A percentile compares a stretch with the other conserved stretches of the same genome.
These are phyloP conservation scores for Platanthera zijinensis DNA, from an alignment of 106 monocot genomes.

Conservation along the genomic window DNA sequence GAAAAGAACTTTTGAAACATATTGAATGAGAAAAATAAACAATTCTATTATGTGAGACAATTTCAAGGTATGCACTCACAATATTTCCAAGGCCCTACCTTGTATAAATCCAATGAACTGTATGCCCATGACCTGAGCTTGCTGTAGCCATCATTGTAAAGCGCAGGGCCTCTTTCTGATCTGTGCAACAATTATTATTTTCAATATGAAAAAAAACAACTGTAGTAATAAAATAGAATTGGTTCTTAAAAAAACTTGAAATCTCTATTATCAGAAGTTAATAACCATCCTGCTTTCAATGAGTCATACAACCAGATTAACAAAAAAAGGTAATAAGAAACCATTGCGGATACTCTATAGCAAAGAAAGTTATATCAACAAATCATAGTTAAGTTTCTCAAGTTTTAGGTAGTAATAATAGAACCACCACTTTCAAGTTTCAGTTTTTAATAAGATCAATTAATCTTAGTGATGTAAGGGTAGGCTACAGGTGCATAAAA, in stretches of 20 bases:
- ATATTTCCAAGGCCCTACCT: constrained; percentile 31
- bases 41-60: background rate
- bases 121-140: constrained; percentile 86
- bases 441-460: background rate
- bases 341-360: background rate
- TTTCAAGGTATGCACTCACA: background rate
- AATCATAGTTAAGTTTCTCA: background rate
- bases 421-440: background rate
- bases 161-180: constrained; percentile 34
- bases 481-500: too few species aligned
- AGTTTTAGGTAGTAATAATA: background rate
- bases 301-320: background rate
- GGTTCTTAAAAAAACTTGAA: background rate
- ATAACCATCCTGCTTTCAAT: background rate
- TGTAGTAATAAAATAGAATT: background rate
- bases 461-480: too few species aligned
- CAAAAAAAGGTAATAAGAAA: background rate
- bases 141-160: constrained; percentile 70
- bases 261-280: background rate
- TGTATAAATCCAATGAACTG: constrained; percentile 91
- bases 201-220: background rate
- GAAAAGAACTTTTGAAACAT: background rate
- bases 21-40: background rate
- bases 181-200: constrained; percentile 21
- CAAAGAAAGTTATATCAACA: background rate